Base-by-base conservation (phyloP, 345 rosid genomes). In the Gossypium stocksii region DNA sequence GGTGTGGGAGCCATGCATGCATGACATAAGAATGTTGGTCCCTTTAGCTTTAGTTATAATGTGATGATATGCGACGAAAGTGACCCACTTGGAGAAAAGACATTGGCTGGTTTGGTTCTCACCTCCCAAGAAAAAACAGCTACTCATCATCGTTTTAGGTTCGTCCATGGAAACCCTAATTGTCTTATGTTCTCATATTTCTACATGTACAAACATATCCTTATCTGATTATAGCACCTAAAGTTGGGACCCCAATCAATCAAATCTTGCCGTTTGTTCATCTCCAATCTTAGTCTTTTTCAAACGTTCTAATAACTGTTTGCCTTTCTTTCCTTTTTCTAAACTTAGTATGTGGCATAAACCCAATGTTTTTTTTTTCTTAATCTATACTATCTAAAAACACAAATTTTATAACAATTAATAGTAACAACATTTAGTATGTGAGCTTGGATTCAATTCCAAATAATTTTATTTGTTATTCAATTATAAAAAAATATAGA, bases 21-120 rank as follows among this genome's bases (percentile, higher is more conserved):
- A 34, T 34, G 41, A 34, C 86, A 82, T 80, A 82, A 77, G 87
- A 81, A 84, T 84, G 86, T 79, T 82, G 85, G 87, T 71, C 75
- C 82, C 80, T 76, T 54, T 14, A 45, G 49, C 49, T 45, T 45
- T 45, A 45, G 81, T 67, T 75, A 69, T 3, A 51, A 82, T 77
- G 83, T 74, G 65, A 79, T 76, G 70, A 66, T 70, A 74, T 48
- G 78, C 68, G 77, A 63, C 63, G 83, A 76, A 67, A 80, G 79
- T 77, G 86, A 70, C 82, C 81, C 80, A 68, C 70, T 45, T 48
- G 81, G 27, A 70, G 83, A 68, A 51, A 77, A 62, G 77, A 81
- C 68, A 73, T 56, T 19, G 70, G 29, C 72, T 20, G 22, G 69
- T 52, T 38, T 77, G 60, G 29, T 54, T 72, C 76, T 78, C 85